Conservation (phyloP, 768 basidiomycete species). For the Royoungia palumana region DNA sequence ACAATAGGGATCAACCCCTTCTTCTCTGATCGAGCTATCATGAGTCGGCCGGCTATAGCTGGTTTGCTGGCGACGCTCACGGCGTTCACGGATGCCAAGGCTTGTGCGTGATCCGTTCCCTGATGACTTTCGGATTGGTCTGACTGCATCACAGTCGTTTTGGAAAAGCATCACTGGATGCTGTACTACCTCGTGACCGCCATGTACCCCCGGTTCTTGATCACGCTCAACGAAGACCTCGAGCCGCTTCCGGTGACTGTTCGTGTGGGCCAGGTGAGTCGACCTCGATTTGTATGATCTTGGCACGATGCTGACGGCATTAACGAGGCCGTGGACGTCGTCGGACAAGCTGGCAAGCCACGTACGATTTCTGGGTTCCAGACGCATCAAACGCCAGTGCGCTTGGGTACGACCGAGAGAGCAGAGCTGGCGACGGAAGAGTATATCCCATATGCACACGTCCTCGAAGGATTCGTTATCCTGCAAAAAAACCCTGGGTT, state of each 20-base stretch:
- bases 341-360: slow-evolving; percentile 97
- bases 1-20: slow-evolving; percentile 96
- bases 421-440: slow-evolving; percentile 97
- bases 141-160: slow-evolving; percentile 58
- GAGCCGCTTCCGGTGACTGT: slow-evolving; percentile 86
- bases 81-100: slow-evolving; percentile 91
- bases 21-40: slow-evolving; percentile 87
- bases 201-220: slow-evolving; percentile 98
- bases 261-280: slow-evolving; percentile 81
- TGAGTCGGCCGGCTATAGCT: slow-evolving; percentile 86
- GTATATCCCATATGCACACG: slow-evolving; percentile 84
- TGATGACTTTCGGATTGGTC: not conserved
- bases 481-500: slow-evolving; percentile 90
- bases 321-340: slow-evolving; percentile 85
- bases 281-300: not conserved
- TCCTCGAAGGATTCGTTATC: slow-evolving; percentile 91
- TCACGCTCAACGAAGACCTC: slow-evolving; percentile 92
- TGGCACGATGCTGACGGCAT: slow-evolving; percentile 2
- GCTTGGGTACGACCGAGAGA: slow-evolving; percentile 89
- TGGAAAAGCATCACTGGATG: slow-evolving; percentile 99
- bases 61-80: slow-evolving; percentile 85
- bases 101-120: slow-evolving; percentile 58
- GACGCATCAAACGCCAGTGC: slow-evolving; percentile 95
- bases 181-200: slow-evolving; percentile 92
- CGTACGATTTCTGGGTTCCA: slow-evolving; percentile 97